Evolutionary conservation across 2,329 filamentous ascomycete genomes (phyloP), one percentile per base, ranked within the genome.

Genomic region (Coniochaeta prunicola): DNA sequence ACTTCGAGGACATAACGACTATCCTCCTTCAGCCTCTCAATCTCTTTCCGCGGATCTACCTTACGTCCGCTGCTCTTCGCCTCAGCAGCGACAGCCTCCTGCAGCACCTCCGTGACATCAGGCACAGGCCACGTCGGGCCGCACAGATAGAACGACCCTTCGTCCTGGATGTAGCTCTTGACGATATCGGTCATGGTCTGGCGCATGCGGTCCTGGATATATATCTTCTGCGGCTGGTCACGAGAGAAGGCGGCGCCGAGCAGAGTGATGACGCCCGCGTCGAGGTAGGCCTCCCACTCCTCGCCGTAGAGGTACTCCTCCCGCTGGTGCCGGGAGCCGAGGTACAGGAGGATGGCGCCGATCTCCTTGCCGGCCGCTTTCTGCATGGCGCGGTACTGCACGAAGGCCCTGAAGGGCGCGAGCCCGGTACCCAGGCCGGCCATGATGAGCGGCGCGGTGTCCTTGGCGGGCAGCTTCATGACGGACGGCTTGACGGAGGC

Each of bases 231-330:
- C 17, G 91, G 89, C 82, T 99, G 94, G 72, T 99, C 94, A 71
- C 94, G 89, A 60, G 91, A 96, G 81, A 99, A 99, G 48, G 94
- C 94, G 57, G 91, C 86, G 57, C 94, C 94, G 56, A 99, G 85
- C 45, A 96, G 83, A 0, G 94, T 99, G 72, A 99, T 92, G 67
- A 99, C 91, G 57, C 94, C 94, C 0, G 94, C 92, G 61, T 92
- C 93, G 70, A 94, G 85, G 76, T 99, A 99, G 0, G 94, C 94
- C 75, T 99, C 94, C 94, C 94, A 99, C 75, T 99, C 94, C 75
- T 99, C 94, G 62, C 94, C 94, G 70, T 97, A 99, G 61, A 97
- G 87, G 76, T 99, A 99, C 77, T 99, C 94, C 77, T 99, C 94
- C 64, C 92, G 91, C 80, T 97, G 92, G 81, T 97, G 92, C 57